Conservation (phyloP, 1,139 yeast species). For the Lodderomyces oxycetoniae region DNA sequence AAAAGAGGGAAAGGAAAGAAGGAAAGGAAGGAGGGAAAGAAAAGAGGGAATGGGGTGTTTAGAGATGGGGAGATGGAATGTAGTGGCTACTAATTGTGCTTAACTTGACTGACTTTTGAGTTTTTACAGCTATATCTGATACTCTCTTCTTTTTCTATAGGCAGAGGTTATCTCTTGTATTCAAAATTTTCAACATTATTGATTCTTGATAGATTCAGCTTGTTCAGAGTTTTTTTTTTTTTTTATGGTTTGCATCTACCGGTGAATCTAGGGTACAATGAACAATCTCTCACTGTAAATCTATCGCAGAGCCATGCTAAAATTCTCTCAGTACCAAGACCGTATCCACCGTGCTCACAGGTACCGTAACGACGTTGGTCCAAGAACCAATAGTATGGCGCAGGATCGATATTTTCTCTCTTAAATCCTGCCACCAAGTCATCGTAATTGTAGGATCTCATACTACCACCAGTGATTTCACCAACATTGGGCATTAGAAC, state of each 20-base stretch:
- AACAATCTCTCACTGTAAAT: constrained; percentile 96
- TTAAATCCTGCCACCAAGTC: constrained; percentile 86
- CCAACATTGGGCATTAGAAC: constrained; percentile 99
- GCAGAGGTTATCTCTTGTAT: no score
- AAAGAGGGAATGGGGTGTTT: no score
- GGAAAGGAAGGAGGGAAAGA: no score
- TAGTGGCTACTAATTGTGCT: no score
- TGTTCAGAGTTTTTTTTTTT: neutral
- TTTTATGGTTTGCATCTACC: constrained; percentile 93
- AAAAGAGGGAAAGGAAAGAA: no score
- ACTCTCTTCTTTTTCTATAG: no score
- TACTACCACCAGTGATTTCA: constrained; percentile 97
- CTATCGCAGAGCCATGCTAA: constrained; percentile 98
- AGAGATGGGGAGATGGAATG: no score
- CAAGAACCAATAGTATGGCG: constrained; percentile 88
- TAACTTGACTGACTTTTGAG: no score
- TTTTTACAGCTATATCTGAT: no score
- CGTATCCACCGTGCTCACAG: constrained; percentile 98
- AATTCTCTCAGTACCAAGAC: constrained; percentile 96
- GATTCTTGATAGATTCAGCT: no score
- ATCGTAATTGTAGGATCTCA: constrained; percentile 84
- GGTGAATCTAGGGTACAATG: constrained; percentile 93
- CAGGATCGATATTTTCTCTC: constrained; percentile 82
- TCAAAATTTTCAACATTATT: no score
- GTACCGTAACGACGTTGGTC: constrained; percentile 97